Evolutionary conservation across 768 basidiomycete species (phyloP).

Genomic region (Lactifluus subvellereus): DNA sequence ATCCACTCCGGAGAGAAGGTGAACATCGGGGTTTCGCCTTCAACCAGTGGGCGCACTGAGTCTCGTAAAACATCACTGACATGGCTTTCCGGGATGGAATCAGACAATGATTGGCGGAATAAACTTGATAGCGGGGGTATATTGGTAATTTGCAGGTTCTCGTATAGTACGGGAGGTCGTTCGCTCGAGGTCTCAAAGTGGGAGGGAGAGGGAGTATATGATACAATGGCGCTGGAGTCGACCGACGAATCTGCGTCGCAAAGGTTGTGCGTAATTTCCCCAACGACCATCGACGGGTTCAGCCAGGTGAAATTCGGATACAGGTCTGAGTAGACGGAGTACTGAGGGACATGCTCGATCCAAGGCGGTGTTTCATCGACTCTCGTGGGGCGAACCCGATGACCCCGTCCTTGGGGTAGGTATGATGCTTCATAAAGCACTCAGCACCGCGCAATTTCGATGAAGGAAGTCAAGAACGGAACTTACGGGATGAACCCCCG

Average conservation of each 20-base stretch:
- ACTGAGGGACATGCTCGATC: neutral
- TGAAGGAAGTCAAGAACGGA: neutral
- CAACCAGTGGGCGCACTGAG: neutral
- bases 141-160: neutral
- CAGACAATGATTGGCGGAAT: neutral
- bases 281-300: slow-evolving; percentile 4
- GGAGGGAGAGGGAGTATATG: neutral
- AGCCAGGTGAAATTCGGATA: slow-evolving; percentile 14
- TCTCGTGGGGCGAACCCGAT: neutral
- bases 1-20: neutral
- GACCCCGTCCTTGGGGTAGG: neutral
- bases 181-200: neutral
- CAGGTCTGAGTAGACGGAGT: neutral
- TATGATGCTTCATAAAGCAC: neutral
- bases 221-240: neutral
- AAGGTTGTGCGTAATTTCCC: neutral
- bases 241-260: neutral
- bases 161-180: neutral
- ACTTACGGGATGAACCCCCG: neutral
- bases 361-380: neutral
- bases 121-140: neutral
- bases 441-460: neutral
- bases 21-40: neutral
- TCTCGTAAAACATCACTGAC: neutral
- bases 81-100: neutral